These are phyloP conservation scores for Podila verticillata DNA, from an alignment of 192 early-diverging fungal species.

Conservation along the genomic window DNA sequence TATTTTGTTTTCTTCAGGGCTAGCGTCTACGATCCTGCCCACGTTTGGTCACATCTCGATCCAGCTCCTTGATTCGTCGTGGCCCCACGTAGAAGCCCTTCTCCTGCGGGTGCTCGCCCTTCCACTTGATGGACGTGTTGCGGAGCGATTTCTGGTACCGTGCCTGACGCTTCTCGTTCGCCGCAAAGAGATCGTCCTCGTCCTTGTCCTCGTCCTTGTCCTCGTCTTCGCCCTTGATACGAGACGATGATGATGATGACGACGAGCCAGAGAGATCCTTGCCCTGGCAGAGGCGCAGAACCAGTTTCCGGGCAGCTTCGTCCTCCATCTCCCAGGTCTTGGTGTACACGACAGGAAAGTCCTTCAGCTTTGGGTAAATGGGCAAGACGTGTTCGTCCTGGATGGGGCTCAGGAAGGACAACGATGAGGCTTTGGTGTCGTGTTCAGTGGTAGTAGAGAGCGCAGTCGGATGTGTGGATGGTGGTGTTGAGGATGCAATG, in stretches of 20 bases:
- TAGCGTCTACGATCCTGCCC: constrained; percentile 14
- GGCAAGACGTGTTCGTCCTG: constrained; percentile 32
- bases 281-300: constrained; percentile 34
- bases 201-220: neutral
- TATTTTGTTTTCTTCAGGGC: too few species aligned
- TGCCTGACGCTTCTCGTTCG: constrained; percentile 16
- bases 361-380: constrained; percentile 39
- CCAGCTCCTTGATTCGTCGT: constrained; percentile 29
- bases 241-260: neutral
- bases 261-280: constrained; percentile 1
- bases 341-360: constrained; percentile 43
- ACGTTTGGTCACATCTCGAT: constrained; percentile 14
- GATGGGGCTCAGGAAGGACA: constrained; percentile 11
- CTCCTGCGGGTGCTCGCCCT: constrained; percentile 44
- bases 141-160: constrained; percentile 25
- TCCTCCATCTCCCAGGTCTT: constrained; percentile 49
- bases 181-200: neutral
- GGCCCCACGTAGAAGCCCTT: constrained; percentile 35
- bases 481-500: constrained; percentile 10
- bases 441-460: neutral
- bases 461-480: neutral
- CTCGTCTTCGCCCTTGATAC: neutral
- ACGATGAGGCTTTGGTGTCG: neutral
- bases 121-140: constrained; percentile 51
- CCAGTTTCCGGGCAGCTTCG: constrained; percentile 20